Percentiles rank a stretch among this genome's conserved stretches.
Evolutionary conservation across 805 yeast species (phyloP).

Genomic region (Candida dendrica): DNA sequence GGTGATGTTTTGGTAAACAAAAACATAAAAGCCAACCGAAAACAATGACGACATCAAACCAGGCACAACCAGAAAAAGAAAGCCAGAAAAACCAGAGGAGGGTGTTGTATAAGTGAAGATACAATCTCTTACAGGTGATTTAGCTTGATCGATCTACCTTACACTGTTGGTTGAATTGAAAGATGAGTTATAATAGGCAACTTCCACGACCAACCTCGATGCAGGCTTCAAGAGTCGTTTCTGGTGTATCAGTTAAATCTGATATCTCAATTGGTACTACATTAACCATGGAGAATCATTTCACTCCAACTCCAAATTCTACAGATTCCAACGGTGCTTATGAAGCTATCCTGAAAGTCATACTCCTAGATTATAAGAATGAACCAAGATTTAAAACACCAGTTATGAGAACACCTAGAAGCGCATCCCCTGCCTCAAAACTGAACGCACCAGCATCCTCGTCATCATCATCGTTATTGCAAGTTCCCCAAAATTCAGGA

Average conservation of each 20-base stretch:
- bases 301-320: not conserved
- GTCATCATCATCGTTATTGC: constrained; percentile 1
- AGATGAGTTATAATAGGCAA: too few relatives aligned
- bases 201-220: too few relatives aligned
- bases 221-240: not conserved
- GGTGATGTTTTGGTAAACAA: too few relatives aligned
- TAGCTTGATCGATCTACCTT: too few relatives aligned
- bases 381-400: constrained; percentile 51
- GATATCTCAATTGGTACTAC: constrained; percentile 8
- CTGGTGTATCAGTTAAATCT: not conserved
- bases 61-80: too few relatives aligned
- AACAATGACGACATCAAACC: too few relatives aligned
- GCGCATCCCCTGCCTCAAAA: not conserved
- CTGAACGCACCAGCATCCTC: too few relatives aligned
- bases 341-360: constrained; percentile 43
- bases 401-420: not conserved
- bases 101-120: too few relatives aligned
- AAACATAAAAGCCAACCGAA: too few relatives aligned
- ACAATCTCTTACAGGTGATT: too few relatives aligned
- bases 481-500: constrained; percentile 6
- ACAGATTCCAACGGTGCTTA: constrained; percentile 29
- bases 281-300: constrained; percentile 3
- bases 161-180: too few relatives aligned
- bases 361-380: constrained; percentile 51
- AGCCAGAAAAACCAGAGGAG: too few relatives aligned